Conservation (phyloP, 2,329 filamentous ascomycete genomes). For the Curvularia sp. region DNA sequence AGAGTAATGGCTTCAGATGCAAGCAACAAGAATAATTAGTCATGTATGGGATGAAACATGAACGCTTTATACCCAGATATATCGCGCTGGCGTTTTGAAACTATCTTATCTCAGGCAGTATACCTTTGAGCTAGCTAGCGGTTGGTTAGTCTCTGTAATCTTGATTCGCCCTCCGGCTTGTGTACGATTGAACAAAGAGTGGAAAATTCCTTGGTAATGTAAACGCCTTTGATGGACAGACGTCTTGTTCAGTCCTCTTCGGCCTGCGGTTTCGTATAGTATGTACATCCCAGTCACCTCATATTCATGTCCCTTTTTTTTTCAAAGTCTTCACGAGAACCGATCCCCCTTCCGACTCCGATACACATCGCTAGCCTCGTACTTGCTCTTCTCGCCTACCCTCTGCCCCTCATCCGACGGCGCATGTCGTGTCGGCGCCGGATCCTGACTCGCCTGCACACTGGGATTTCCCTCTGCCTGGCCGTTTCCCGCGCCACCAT, state of each 20-base stretch:
- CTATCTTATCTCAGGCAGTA: slow-evolving; percentile 4
- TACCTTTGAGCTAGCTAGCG: slow-evolving; percentile 3
- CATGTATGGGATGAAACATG: slow-evolving; percentile 16
- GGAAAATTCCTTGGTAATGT: slow-evolving; percentile 11
- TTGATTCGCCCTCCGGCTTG: not conserved
- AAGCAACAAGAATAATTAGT: slow-evolving; percentile 4
- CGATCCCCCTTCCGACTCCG: slow-evolving; percentile 83
- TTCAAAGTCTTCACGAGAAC: slow-evolving; percentile 58
- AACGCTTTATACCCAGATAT: slow-evolving; percentile 45
- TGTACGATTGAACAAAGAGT: slow-evolving; percentile 17
- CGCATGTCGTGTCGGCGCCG: slow-evolving; percentile 84
- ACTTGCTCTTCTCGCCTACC: slow-evolving; percentile 83
- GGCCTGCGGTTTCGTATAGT: not conserved
- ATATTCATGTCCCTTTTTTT: not conserved
- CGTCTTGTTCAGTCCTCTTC: not conserved
- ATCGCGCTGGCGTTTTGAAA: slow-evolving; percentile 34
- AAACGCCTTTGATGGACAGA: not conserved
- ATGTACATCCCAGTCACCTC: not conserved
- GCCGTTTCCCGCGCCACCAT: slow-evolving; percentile 15
- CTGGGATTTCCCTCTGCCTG: slow-evolving; percentile 63
- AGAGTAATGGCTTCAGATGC: not conserved
- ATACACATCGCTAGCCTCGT: slow-evolving; percentile 80
- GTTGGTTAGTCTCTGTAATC: not conserved
- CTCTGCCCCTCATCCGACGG: slow-evolving; percentile 72
- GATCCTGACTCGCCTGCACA: slow-evolving; percentile 75